These are phyloP conservation scores for Cavenderia fasciculata DNA, from an alignment of 78 protist genomes.

Conservation along the genomic window DNA sequence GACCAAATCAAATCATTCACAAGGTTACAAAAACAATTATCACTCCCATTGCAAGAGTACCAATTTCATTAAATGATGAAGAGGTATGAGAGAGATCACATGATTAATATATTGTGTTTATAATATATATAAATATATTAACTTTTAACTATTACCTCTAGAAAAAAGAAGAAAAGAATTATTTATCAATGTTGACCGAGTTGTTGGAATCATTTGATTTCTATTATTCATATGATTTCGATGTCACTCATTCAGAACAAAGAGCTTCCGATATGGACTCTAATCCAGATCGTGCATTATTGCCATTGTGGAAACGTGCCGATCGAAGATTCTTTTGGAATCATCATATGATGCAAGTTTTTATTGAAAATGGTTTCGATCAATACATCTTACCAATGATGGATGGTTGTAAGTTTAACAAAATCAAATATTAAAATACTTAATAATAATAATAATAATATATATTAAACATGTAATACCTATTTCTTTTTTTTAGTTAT, in stretches of 20 bases:
- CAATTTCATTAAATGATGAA: constrained; percentile 46
- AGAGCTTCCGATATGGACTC: constrained; percentile 14
- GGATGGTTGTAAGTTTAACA: constrained; percentile 69
- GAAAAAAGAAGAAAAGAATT: constrained; percentile 73
- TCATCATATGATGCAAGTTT: constrained; percentile 22
- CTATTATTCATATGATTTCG: constrained; percentile 64
- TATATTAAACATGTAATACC: background rate
- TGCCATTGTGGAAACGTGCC: constrained; percentile 10
- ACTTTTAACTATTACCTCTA: background rate
- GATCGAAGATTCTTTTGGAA: constrained; percentile 71
- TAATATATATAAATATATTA: background rate
- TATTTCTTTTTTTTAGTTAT: constrained; percentile 15
- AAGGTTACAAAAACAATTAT: constrained; percentile 32
- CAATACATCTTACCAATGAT: constrained; percentile 65
- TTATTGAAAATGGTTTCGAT: constrained; percentile 54
- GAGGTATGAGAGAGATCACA: constrained; percentile 10
- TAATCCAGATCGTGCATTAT: background rate
- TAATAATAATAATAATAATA: too few species aligned
- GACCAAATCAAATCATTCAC: constrained; percentile 23
- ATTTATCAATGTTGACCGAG: constrained; percentile 37
- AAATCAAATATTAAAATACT: background rate
- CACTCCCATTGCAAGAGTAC: constrained; percentile 23
- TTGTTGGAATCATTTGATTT: constrained; percentile 74
- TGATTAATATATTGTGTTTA: background rate
- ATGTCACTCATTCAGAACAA: constrained; percentile 72